Percentiles rank a stretch among this genome's conserved stretches.
Conservation (phyloP, 495 filamentous ascomycete genomes). For the Chaetomium tenue region DNA sequence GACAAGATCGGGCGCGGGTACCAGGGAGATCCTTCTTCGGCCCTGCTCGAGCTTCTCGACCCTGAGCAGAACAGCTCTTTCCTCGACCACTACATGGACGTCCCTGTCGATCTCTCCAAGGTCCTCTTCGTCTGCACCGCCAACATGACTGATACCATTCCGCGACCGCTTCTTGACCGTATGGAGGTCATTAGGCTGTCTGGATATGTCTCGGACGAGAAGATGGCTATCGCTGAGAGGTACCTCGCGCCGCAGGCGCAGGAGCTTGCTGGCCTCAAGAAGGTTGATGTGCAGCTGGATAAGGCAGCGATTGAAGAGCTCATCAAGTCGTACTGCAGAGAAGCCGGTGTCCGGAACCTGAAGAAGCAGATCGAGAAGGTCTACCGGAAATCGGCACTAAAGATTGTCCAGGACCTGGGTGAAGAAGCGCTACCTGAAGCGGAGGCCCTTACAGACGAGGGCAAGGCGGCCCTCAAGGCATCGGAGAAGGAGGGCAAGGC, state of each 20-base stretch:
- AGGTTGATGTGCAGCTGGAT: constrained; percentile 80
- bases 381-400: constrained; percentile 93
- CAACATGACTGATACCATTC: constrained; percentile 98
- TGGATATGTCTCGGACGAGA: constrained; percentile 96
- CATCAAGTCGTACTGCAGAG: constrained; percentile 97
- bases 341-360: constrained; percentile 93
- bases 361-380: constrained; percentile 99
- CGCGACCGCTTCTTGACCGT: constrained; percentile 86
- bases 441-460: constrained; percentile 81
- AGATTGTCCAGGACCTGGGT: constrained; percentile 93
- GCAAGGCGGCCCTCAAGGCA: constrained; percentile 75
- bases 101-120: constrained; percentile 95
- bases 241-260: constrained; percentile 91
- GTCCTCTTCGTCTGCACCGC: constrained; percentile 99
- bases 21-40: constrained; percentile 94
- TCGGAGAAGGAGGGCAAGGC: constrained; percentile 32
- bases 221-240: constrained; percentile 95
- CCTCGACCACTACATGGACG: constrained; percentile 98
- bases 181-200: constrained; percentile 99
- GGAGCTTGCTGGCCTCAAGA: constrained; percentile 85
- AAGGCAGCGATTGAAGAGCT: constrained; percentile 88
- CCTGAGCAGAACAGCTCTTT: constrained; percentile 98
- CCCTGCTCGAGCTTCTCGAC: constrained; percentile 89
- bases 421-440: constrained; percentile 81
- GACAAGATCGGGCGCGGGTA: constrained; percentile 97